Evolutionary conservation across 371 early-diverging fungal species (phyloP).

Genomic region (Saksenaea vasiformis): DNA sequence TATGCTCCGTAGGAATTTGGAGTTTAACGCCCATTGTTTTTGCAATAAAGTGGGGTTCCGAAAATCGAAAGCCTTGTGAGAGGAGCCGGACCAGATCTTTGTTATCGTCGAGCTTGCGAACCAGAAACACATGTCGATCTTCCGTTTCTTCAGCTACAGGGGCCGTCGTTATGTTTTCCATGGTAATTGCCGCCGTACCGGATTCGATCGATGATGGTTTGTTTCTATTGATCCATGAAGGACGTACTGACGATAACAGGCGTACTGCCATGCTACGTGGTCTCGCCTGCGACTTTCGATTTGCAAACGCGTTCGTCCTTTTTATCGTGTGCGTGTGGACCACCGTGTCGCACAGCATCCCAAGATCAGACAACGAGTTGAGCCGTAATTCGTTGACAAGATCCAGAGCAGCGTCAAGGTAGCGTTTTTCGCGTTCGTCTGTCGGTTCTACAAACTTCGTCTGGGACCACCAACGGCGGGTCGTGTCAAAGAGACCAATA

Average conservation of each 20-base stretch:
- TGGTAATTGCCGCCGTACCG: background rate
- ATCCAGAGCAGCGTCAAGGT: slow-evolving; percentile 17
- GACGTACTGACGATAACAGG: background rate
- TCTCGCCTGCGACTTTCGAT: background rate
- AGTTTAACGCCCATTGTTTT: slow-evolving; percentile 42
- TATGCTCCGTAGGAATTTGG: slow-evolving; percentile 35
- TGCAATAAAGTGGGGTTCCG: slow-evolving; percentile 40
- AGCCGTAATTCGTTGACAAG: slow-evolving; percentile 28
- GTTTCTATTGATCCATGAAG: background rate
- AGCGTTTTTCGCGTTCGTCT: background rate
- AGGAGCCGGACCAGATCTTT: slow-evolving; percentile 28
- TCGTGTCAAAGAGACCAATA: slow-evolving; percentile 21
- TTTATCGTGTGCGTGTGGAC: slow-evolving; percentile 26
- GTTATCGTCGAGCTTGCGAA: slow-evolving; percentile 21
- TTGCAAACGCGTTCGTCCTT: background rate
- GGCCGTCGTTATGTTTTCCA: background rate
- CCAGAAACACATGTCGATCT: slow-evolving; percentile 41
- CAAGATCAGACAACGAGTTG: slow-evolving; percentile 25
- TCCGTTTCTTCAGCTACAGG: slow-evolving; percentile 12
- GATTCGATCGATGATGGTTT: background rate
- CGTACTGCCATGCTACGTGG: background rate
- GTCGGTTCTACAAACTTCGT: slow-evolving; percentile 1
- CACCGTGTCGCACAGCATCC: slow-evolving; percentile 34
- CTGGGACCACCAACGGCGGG: slow-evolving; percentile 16
- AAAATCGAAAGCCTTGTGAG: slow-evolving; percentile 42